A percentile compares a stretch with the other conserved stretches of the same genome.
Evolutionary conservation across 768 basidiomycete species (phyloP).

Genomic region (Boletus subparvulus): DNA sequence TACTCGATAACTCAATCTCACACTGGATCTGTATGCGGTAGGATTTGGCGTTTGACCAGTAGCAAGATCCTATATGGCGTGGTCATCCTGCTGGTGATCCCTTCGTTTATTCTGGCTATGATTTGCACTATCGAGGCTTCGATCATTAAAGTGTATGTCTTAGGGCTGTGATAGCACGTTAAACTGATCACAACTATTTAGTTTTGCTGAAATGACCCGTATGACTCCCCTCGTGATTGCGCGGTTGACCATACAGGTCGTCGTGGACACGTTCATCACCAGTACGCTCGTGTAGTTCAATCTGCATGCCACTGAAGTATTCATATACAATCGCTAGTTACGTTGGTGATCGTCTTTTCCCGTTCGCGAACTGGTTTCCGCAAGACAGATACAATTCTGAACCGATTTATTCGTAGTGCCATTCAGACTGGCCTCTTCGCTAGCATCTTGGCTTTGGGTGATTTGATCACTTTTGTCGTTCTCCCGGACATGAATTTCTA

Average conservation of each 20-base stretch:
- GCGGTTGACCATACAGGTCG: too few relatives aligned
- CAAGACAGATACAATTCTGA: not conserved
- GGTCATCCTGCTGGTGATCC: conserved; percentile 37
- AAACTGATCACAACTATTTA: not conserved
- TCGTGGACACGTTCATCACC: too few relatives aligned
- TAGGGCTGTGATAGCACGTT: not conserved
- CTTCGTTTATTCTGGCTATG: conserved; percentile 45
- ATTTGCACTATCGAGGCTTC: conserved; percentile 27
- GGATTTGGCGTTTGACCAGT: not conserved
- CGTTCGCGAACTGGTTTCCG: not conserved
- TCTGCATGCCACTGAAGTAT: not conserved
- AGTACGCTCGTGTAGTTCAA: too few relatives aligned
- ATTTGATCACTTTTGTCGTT: conserved; percentile 21
- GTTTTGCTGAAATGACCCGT: not conserved
- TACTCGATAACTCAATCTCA: too few relatives aligned
- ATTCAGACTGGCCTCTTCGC: not conserved
- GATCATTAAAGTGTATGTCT: conserved; percentile 41
- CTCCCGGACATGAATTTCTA: conserved; percentile 34
- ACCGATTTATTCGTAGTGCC: not conserved
- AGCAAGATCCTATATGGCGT: conserved; percentile 29
- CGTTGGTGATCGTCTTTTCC: not conserved
- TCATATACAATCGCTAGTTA: not conserved
- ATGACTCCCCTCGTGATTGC: too few relatives aligned
- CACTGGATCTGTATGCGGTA: too few relatives aligned
- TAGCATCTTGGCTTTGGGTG: not conserved